Evolutionary conservation across 257 asterid species (phyloP).

Genomic region (Nicotiana undulata): DNA sequence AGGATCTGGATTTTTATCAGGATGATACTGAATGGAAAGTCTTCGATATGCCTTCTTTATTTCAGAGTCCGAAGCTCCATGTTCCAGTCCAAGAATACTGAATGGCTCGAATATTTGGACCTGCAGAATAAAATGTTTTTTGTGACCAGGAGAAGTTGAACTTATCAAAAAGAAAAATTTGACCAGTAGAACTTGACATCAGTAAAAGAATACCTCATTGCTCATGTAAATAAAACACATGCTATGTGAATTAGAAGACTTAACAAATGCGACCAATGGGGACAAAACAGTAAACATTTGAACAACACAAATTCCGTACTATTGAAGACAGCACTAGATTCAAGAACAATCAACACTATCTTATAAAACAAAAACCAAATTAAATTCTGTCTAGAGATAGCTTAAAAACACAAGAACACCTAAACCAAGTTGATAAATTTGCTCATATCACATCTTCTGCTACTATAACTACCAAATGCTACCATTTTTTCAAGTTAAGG

Average conservation of each 20-base stretch:
- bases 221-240: not conserved
- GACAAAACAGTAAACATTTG: not conserved
- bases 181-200: not conserved
- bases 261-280: not conserved
- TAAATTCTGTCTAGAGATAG: not conserved
- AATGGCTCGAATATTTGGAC: slow-evolving; percentile 84
- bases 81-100: slow-evolving; percentile 86
- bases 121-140: slow-evolving; percentile 24
- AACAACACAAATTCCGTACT: not conserved
- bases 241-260: not conserved
- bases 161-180: not conserved
- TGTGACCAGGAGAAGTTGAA: not conserved
- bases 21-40: slow-evolving; percentile 92
- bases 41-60: slow-evolving; percentile 98
- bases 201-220: not conserved
- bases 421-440: not conserved
- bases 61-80: slow-evolving; percentile 88
- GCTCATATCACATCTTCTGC: not conserved
- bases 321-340: not conserved
- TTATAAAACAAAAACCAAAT: not conserved
- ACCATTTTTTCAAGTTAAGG: not conserved
- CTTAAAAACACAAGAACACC: not conserved
- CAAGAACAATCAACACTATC: not conserved
- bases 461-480: not conserved
- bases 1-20: slow-evolving; percentile 99